phyloP scores from a whole-genome alignment of 2,329 filamentous ascomycete species.

The Fusarium hainanense region DNA sequence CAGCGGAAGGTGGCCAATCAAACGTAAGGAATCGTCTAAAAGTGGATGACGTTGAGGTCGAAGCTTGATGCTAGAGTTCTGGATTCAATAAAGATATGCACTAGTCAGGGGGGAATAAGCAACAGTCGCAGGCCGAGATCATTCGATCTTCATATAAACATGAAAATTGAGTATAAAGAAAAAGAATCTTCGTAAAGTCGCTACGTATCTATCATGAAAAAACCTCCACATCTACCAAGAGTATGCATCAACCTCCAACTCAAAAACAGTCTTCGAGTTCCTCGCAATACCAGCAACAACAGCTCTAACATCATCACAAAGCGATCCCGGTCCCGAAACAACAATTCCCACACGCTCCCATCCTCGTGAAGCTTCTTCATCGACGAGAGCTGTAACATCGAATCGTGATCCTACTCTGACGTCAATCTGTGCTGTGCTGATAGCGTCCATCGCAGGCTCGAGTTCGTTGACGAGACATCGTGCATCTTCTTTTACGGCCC shows the following conservation, averaged over 20 bases:
- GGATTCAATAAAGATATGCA: no score
- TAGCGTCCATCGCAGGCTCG: conserved; percentile 5
- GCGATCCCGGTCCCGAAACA: conserved; percentile 9
- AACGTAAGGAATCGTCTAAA: rapidly evolving
- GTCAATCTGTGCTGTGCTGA: neutral
- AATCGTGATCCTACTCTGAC: conserved; percentile 10
- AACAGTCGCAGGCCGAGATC: no score
- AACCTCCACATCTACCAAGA: neutral
- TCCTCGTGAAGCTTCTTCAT: conserved; percentile 3
- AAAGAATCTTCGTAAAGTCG: neutral
- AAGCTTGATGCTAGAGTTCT: neutral
- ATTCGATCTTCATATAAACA: neutral
- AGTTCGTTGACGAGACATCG: conserved; percentile 18
- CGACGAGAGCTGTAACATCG: neutral
- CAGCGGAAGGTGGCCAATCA: neutral
- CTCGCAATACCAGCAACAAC: conserved; percentile 13
- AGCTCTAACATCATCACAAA: conserved; percentile 9
- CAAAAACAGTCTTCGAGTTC: conserved; percentile 10
- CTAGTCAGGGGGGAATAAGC: neutral
- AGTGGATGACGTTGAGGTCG: neutral
- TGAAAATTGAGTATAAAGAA: neutral
- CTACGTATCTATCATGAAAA: neutral
- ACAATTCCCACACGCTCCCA: conserved; percentile 21
- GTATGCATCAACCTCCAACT: conserved; percentile 21
- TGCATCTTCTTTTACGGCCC: conserved; percentile 5